Conservation (phyloP, 768 basidiomycete species). For the Lactarius evosmus region DNA sequence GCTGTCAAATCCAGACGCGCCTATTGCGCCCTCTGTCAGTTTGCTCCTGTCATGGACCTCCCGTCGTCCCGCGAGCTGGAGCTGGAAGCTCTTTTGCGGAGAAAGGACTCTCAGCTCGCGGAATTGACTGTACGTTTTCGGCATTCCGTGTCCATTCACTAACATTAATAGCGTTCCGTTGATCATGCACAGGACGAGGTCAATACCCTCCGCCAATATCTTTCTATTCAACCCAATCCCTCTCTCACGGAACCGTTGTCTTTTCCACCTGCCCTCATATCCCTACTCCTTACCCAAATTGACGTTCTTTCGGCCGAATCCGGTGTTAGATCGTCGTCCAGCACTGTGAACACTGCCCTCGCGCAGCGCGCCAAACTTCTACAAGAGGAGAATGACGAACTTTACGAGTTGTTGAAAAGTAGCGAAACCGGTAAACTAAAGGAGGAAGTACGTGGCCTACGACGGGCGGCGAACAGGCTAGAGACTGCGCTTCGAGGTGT, state of each 20-base stretch:
- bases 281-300: constrained; percentile 67
- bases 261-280: constrained; percentile 66
- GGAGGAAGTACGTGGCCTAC: constrained; percentile 72
- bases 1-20: constrained; percentile 19
- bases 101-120: constrained; percentile 67
- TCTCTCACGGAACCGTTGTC: constrained; percentile 61
- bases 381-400: constrained; percentile 85
- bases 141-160: not conserved
- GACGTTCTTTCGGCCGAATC: constrained; percentile 39
- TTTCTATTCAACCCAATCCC: constrained; percentile 56
- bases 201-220: constrained; percentile 60
- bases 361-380: constrained; percentile 68
- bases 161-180: constrained; percentile 11
- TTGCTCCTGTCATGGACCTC: constrained; percentile 50
- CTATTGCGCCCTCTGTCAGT: constrained; percentile 22
- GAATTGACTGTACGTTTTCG: constrained; percentile 62
- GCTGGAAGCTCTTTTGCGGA: constrained; percentile 73
- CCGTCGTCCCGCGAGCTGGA: constrained; percentile 77
- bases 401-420: constrained; percentile 69
- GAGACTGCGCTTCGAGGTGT: constrained; percentile 76
- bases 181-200: constrained; percentile 62
- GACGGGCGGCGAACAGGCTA: constrained; percentile 62
- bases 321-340: constrained; percentile 35
- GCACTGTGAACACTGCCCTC: constrained; percentile 68
- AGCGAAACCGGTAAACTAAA: constrained; percentile 79